phyloP scores from a whole-genome alignment of 2,329 filamentous ascomycete genomes.

The Trichoderma sp. region DNA sequence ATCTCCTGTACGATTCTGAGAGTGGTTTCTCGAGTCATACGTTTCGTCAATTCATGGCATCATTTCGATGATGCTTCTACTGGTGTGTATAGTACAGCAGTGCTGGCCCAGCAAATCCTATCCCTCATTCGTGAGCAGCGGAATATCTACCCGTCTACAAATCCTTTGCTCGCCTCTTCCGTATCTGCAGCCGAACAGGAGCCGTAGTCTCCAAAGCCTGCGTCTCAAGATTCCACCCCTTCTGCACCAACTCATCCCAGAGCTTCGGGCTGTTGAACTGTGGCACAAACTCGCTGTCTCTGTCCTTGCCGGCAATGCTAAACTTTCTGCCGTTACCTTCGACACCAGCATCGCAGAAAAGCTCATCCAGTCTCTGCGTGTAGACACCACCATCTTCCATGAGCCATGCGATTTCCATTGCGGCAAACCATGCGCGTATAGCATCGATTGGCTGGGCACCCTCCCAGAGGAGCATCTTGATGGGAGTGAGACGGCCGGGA shows the following conservation, averaged over 20 bases:
- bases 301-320: neutral
- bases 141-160: constrained; percentile 19
- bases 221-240: constrained; percentile 36
- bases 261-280: constrained; percentile 25
- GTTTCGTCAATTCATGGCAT: neutral
- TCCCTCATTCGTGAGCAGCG: neutral
- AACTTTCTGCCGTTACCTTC: constrained; percentile 7
- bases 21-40: neutral
- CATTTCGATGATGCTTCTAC: neutral
- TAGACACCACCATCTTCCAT: constrained; percentile 27
- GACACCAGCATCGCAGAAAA: constrained; percentile 9
- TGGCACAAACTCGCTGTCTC: constrained; percentile 23
- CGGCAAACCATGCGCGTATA: constrained; percentile 38
- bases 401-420: constrained; percentile 38
- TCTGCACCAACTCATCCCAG: constrained; percentile 29
- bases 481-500: constrained; percentile 23
- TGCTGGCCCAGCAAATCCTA: neutral
- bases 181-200: constrained; percentile 33
- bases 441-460: constrained; percentile 30
- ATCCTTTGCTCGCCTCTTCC: constrained; percentile 27
- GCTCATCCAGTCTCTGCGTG: constrained; percentile 23
- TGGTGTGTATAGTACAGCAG: neutral
- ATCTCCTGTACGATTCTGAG: neutral
- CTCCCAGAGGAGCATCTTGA: constrained; percentile 38
- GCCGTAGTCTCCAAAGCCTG: constrained; percentile 38